A percentile compares a stretch with the other conserved stretches of the same genome.
Evolutionary conservation across 108 stramenopile genomes (phyloP).

Genomic region (Pelagomonas calceolata): DNA sequence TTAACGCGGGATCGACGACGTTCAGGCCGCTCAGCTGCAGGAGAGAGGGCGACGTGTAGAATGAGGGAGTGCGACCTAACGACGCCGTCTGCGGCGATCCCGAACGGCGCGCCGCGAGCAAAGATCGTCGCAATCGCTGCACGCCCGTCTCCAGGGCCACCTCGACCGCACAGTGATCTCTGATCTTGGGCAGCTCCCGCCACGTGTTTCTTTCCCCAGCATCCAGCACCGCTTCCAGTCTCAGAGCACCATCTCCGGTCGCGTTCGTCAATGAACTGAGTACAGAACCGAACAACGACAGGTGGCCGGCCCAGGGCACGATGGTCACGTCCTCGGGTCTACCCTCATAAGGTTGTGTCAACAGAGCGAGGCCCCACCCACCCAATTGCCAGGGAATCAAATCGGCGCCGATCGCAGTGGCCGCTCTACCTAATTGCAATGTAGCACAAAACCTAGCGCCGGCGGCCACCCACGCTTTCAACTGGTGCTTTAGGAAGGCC

Average conservation of each 20-base stretch:
- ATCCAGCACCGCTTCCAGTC: neutral
- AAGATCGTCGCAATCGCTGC: conserved; percentile 6
- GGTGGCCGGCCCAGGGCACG: conserved; percentile 75
- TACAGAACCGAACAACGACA: conserved; percentile 61
- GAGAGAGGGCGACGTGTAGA: conserved; percentile 23
- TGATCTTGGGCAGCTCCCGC: conserved; percentile 19
- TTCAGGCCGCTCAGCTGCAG: conserved; percentile 20
- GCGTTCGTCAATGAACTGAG: conserved; percentile 79
- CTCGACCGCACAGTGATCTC: conserved; percentile 25
- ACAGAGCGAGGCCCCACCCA: conserved; percentile 13
- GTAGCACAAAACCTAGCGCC: too few relatives aligned
- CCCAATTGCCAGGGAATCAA: neutral
- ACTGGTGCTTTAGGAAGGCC: conserved; percentile 69
- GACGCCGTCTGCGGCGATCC: too few relatives aligned
- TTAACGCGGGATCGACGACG: conserved; percentile 13
- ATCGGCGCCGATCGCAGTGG: neutral
- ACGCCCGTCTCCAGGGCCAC: conserved; percentile 32
- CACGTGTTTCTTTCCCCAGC: conserved; percentile 24
- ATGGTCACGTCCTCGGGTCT: conserved; percentile 86
- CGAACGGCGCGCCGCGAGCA: neutral
- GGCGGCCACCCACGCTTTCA: conserved; percentile 55
- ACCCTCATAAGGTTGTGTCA: conserved; percentile 80
- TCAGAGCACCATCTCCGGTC: conserved; percentile 52
- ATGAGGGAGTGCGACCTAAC: conserved; percentile 21
- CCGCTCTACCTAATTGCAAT: neutral